Evolutionary conservation across 352 stramenopile species (phyloP).

Genomic region (Pythium monospermum): DNA sequence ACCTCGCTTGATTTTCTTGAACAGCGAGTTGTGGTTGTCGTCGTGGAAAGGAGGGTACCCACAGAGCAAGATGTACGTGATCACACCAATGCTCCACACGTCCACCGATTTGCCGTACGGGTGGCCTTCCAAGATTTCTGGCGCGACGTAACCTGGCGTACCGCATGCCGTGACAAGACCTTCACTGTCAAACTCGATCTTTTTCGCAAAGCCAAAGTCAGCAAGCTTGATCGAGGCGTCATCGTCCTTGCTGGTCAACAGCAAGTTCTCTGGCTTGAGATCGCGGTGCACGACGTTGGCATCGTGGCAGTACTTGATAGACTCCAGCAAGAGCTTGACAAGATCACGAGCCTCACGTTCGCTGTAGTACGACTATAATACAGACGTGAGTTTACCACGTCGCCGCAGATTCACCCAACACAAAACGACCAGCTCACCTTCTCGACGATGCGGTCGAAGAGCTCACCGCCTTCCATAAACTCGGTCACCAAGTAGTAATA

Average conservation of each 20-base stretch:
- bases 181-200: conserved; percentile 67
- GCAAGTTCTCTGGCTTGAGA: conserved; percentile 80
- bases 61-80: conserved; percentile 84
- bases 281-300: conserved; percentile 80
- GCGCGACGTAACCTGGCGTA: conserved; percentile 78
- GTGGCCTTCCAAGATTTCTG: conserved; percentile 76
- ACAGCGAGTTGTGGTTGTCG: conserved; percentile 92
- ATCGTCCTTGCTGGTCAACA: conserved; percentile 76
- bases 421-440: conserved; percentile 37
- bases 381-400: not conserved
- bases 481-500: conserved; percentile 98
- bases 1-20: conserved; percentile 93
- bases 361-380: conserved; percentile 81
- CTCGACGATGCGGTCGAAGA: conserved; percentile 84
- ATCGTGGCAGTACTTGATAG: conserved; percentile 88
- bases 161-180: conserved; percentile 75
- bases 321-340: conserved; percentile 80
- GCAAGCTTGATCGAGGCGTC: conserved; percentile 84
- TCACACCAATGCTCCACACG: conserved; percentile 90
- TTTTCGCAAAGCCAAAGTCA: conserved; percentile 86
- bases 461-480: conserved; percentile 91
- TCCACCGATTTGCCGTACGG: conserved; percentile 80
- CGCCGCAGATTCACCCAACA: not conserved
- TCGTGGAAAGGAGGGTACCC: conserved; percentile 88
- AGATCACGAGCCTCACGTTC: conserved; percentile 85